Base-by-base conservation (phyloP, 164 flowering plant genomes). In the Dillenia suffruticosa region DNA sequence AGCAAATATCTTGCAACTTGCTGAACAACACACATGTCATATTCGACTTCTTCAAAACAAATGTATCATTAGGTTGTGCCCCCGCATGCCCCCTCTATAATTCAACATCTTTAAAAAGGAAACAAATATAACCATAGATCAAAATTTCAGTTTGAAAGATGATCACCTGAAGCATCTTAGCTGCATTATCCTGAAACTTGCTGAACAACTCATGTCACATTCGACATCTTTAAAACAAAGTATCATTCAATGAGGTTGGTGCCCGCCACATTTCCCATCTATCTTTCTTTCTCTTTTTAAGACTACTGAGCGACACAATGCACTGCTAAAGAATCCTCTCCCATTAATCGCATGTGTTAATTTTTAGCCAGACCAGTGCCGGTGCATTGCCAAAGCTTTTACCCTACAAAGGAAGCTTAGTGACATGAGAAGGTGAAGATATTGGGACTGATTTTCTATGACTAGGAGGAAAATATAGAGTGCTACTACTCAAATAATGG, bases 401-500 rank as follows among this genome's bases (percentile, higher is more conserved):
- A 10, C 65, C 66, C 24, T 59, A 44, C 47, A 22, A 43, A 24
- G 67, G 45, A 69, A 65, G 14, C 17, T 52, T 54, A 17, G 58
- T 46, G 69, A 46, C 72, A 63, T 1, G 63, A 68, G 55, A 76
- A 70, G 72, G 73, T 52, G 52, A 60, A 58, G 52, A 64, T 62
- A 19, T 19, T 1, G 63, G 57, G 67, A 54, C 46, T 58, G 10
- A 32, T 58, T 63, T 60, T 61, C 61, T 62, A 54, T 46, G 61
- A 65, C 63, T 59, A 57, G 67, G 62, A 61, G 62, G 70, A 73
- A 61, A 63, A 70, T 68, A 49, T 66, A 50, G 68, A 63, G 58
- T 73, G 72, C 71, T 65, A 44, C 58, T 47, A 54, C 68, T 51
- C 48, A 56, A 55, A 72, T 79, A 64, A 81, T 76, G 70, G 8